These are phyloP conservation scores for Cephalotrichum gorgonifer DNA, from an alignment of 2,329 filamentous ascomycete species.

Conservation along the genomic window DNA sequence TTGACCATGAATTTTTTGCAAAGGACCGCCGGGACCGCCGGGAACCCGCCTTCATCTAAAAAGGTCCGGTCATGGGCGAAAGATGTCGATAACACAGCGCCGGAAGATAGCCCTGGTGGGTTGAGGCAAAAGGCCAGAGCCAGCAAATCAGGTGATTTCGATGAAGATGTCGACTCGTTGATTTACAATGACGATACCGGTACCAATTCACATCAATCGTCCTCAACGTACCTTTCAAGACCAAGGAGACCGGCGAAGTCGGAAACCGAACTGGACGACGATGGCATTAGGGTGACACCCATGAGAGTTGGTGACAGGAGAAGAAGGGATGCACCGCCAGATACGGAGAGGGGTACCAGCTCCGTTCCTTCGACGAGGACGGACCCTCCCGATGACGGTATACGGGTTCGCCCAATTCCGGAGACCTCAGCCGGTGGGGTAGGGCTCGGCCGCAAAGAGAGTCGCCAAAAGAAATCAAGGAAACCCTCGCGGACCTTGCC, in stretches of 20 bases:
- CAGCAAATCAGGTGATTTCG: background rate
- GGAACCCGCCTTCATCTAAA: constrained; percentile 44
- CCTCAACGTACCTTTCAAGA: constrained; percentile 12
- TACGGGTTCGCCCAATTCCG: constrained; percentile 30
- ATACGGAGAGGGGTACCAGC: background rate
- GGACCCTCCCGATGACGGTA: constrained; percentile 25
- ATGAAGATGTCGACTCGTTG: background rate
- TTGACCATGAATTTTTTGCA: constrained; percentile 51
- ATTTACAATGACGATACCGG: background rate
- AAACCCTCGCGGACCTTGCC: background rate
- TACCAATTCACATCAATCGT: background rate
- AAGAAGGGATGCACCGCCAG: background rate
- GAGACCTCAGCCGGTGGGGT: background rate
- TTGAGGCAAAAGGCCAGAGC: background rate
- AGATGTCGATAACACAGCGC: constrained; percentile 32
- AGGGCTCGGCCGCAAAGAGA: background rate
- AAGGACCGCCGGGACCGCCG: constrained; percentile 38
- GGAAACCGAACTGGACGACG: constrained; percentile 11
- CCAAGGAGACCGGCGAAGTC: constrained; percentile 13
- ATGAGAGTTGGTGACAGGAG: constrained; percentile 8
- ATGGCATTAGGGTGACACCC: constrained; percentile 25
- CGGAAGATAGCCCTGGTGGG: constrained; percentile 1
- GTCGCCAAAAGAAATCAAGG: background rate
- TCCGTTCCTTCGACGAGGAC: constrained; percentile 1
- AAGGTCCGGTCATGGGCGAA: constrained; percentile 55